A percentile compares a stretch with the other conserved stretches of the same genome.
Conservation (phyloP, 495 filamentous ascomycete genomes). For the Aspergillus carlsbadensis region DNA sequence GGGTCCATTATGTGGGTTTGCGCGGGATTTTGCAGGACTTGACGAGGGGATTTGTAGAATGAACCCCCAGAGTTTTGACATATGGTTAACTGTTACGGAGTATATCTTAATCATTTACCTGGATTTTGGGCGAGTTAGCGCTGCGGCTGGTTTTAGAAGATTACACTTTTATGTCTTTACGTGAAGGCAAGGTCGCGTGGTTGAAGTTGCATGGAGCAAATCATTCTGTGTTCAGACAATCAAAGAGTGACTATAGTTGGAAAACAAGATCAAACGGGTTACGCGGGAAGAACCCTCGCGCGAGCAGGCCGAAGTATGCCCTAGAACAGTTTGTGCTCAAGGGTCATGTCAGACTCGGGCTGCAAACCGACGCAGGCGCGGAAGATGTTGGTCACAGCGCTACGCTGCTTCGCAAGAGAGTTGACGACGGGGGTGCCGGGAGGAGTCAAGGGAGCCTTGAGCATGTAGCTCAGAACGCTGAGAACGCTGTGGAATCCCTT, state of each 20-base stretch:
- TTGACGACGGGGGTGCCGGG: slow-evolving; percentile 97
- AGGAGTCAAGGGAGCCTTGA: slow-evolving; percentile 96
- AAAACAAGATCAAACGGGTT: not conserved
- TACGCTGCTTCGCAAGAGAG: slow-evolving; percentile 92
- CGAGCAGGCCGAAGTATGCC: not conserved
- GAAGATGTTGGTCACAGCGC: slow-evolving; percentile 96
- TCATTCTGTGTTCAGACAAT: not conserved
- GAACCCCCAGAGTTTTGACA: too few species aligned
- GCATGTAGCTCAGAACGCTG: slow-evolving; percentile 98
- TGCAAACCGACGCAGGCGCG: slow-evolving; percentile 95
- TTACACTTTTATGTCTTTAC: too few species aligned
- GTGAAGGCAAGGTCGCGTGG: too few species aligned
- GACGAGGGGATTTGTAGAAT: too few species aligned
- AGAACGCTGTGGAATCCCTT: slow-evolving; percentile 96
- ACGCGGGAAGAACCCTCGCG: not conserved
- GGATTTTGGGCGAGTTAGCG: too few species aligned
- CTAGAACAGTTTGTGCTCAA: slow-evolving; percentile 97
- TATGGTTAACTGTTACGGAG: too few species aligned
- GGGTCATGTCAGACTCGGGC: slow-evolving; percentile 98
- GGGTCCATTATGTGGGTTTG: too few species aligned
- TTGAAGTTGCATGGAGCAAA: not conserved
- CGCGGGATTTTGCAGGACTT: too few species aligned
- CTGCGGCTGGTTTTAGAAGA: too few species aligned
- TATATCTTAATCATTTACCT: too few species aligned
- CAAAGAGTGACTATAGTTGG: slow-evolving; percentile 41